Evolutionary conservation across 2,329 filamentous ascomycete species (phyloP).

Genomic region (Rutstroemia sydowiana): DNA sequence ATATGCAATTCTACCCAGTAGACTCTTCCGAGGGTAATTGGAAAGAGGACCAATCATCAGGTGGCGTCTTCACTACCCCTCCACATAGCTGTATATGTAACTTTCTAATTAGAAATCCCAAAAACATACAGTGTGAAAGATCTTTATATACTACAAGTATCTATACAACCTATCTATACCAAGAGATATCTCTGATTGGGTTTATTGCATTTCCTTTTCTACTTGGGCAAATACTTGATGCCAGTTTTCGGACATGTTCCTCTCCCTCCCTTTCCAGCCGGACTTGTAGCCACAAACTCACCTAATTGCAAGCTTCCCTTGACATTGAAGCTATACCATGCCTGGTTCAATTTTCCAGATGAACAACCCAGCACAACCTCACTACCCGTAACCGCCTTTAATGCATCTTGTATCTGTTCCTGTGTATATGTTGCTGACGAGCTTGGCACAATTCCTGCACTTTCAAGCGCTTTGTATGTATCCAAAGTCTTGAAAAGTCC

Average conservation of each 20-base stretch:
- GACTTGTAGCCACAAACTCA: slow-evolving; percentile 14
- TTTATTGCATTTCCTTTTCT: not conserved
- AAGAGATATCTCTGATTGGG: not conserved
- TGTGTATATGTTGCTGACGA: slow-evolving; percentile 34
- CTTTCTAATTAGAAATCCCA: too few relatives aligned
- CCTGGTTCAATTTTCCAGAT: slow-evolving; percentile 40
- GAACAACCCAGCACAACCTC: slow-evolving; percentile 39
- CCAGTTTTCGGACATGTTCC: slow-evolving; percentile 13
- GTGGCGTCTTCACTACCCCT: too few relatives aligned
- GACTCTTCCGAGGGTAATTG: too few relatives aligned
- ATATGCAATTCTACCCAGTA: too few relatives aligned
- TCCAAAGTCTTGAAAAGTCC: slow-evolving; percentile 48
- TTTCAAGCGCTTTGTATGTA: slow-evolving; percentile 33
- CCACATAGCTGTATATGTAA: too few relatives aligned
- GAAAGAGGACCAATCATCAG: too few relatives aligned
- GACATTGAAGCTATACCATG: slow-evolving; percentile 35
- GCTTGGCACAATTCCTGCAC: slow-evolving; percentile 47
- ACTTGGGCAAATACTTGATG: slow-evolving; percentile 17
- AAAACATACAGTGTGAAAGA: too few relatives aligned
- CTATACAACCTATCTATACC: too few relatives aligned
- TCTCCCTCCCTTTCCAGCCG: slow-evolving; percentile 13
- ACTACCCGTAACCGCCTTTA: slow-evolving; percentile 38
- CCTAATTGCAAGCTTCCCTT: slow-evolving; percentile 17
- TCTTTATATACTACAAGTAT: too few relatives aligned
- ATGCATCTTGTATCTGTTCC: slow-evolving; percentile 34